A percentile compares a stretch with the other conserved stretches of the same genome.
Conservation (phyloP, 768 basidiomycete genomes). For the Lactarius sp. region DNA sequence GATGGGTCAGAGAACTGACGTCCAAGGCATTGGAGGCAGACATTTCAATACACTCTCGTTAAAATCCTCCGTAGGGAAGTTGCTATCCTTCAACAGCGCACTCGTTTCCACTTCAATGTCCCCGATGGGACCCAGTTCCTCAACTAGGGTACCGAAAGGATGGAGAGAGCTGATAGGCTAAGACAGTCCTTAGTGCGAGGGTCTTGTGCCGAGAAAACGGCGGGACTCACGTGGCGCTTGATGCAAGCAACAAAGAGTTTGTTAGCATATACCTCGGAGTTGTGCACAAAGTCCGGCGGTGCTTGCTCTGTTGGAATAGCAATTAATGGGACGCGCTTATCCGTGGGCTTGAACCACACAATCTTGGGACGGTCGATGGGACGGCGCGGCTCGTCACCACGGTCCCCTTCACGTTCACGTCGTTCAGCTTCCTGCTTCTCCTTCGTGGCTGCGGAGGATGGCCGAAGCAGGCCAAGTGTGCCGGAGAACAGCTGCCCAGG, state of each 20-base stretch:
- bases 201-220: background rate
- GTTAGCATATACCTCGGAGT: constrained; percentile 85
- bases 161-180: constrained; percentile 94
- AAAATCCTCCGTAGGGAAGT: constrained; percentile 98
- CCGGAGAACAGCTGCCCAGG: constrained; percentile 98
- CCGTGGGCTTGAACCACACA: constrained; percentile 99
- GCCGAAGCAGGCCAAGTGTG: constrained; percentile 89
- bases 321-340: constrained; percentile 97
- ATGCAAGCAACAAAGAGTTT: constrained; percentile 96
- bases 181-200: constrained; percentile 26
- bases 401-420: constrained; percentile 93
- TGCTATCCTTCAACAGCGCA: constrained; percentile 96
- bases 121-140: constrained; percentile 97
- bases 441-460: constrained; percentile 95
- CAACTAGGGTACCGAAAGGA: constrained; percentile 97
- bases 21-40: constrained; percentile 93
- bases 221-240: constrained; percentile 81
- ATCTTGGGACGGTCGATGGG: constrained; percentile 94
- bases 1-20: constrained; percentile 44
- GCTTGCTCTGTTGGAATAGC: constrained; percentile 99
- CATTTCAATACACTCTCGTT: constrained; percentile 93
- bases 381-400: constrained; percentile 76
- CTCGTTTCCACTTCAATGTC: constrained; percentile 98
- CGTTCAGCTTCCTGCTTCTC: constrained; percentile 99
- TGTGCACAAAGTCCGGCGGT: constrained; percentile 92